Evolutionary conservation across 148 eudicot species (phyloP).

Genomic region (Vaccinium darrowii): DNA sequence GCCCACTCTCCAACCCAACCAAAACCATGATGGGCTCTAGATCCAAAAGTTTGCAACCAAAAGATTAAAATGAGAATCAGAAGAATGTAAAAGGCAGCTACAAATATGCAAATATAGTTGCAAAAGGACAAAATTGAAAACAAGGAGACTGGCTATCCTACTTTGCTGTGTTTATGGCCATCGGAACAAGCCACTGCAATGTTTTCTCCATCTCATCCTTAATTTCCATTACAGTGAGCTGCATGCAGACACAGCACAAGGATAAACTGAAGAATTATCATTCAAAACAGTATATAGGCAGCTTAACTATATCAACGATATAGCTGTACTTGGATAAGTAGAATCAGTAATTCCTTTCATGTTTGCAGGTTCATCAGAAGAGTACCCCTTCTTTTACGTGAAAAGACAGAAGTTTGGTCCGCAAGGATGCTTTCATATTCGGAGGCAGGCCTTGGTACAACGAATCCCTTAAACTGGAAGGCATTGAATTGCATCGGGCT

Average conservation of each 20-base stretch:
- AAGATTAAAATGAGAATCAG: background rate
- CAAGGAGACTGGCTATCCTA: conserved; percentile 27
- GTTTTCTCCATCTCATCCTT: conserved; percentile 92
- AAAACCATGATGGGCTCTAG: conserved; percentile 90
- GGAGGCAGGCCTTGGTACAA: conserved; percentile 85
- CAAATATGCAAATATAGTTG: background rate
- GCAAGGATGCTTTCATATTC: conserved; percentile 58
- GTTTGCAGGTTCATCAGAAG: background rate
- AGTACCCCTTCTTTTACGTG: conserved; percentile 61
- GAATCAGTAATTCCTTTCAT: background rate
- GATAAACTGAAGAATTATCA: background rate
- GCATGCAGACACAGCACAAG: conserved; percentile 20
- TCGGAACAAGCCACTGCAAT: conserved; percentile 79
- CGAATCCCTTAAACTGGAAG: conserved; percentile 55
- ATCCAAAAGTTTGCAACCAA: conserved; percentile 15
- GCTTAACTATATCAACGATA: background rate
- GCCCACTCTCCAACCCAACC: conserved; percentile 99
- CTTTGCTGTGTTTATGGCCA: conserved; percentile 87
- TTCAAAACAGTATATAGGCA: background rate
- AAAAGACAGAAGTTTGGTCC: conserved; percentile 64
- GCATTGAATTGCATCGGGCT: conserved; percentile 59
- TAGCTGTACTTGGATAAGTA: background rate
- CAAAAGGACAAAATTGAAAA: conserved; percentile 1
- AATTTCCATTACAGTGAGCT: conserved; percentile 62
- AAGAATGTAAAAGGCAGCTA: conserved; percentile 17